A percentile compares a stretch with the other conserved stretches of the same genome.
These are phyloP conservation scores for Kernera saxatilis DNA, from an alignment of 345 rosid species.

Conservation along the genomic window DNA sequence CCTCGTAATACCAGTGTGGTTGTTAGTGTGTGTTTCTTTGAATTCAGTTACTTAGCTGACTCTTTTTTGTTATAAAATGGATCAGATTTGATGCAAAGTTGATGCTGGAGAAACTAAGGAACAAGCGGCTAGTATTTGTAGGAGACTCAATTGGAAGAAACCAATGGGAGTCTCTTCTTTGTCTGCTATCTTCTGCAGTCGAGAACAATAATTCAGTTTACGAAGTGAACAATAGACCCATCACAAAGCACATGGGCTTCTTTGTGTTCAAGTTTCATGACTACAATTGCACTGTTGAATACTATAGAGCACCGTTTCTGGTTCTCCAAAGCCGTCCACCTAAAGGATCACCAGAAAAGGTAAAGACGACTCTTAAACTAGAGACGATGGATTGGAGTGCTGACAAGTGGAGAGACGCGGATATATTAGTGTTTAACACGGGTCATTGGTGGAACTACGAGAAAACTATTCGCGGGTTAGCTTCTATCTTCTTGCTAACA, in stretches of 20 bases:
- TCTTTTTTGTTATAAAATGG: not conserved
- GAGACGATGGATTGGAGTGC: constrained; percentile 85
- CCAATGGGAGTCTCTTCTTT: constrained; percentile 93
- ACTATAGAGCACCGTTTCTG: constrained; percentile 84
- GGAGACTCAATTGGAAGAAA: constrained; percentile 97
- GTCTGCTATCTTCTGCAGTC: constrained; percentile 73
- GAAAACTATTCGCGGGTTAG: constrained; percentile 87
- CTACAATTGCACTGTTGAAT: constrained; percentile 84
- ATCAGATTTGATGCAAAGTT: constrained; percentile 71
- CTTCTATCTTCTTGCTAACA: not conserved
- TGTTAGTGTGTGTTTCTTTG: not conserved
- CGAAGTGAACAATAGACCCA: constrained; percentile 84
- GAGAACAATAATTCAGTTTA: constrained; percentile 50
- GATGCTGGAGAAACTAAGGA: constrained; percentile 73
- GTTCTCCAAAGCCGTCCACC: constrained; percentile 83
- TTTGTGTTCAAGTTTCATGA: constrained; percentile 71
- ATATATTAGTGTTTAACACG: constrained; percentile 69
- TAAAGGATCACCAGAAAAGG: constrained; percentile 40
- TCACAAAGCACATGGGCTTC: constrained; percentile 86
- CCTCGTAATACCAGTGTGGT: not conserved
- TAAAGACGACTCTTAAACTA: constrained; percentile 69
- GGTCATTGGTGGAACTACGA: constrained; percentile 99
- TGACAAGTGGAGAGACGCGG: constrained; percentile 69
- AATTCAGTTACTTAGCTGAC: not conserved
- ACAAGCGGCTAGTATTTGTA: constrained; percentile 78